phyloP scores from a whole-genome alignment of 208 protist species.

The Trypanosoma platydactyli region DNA sequence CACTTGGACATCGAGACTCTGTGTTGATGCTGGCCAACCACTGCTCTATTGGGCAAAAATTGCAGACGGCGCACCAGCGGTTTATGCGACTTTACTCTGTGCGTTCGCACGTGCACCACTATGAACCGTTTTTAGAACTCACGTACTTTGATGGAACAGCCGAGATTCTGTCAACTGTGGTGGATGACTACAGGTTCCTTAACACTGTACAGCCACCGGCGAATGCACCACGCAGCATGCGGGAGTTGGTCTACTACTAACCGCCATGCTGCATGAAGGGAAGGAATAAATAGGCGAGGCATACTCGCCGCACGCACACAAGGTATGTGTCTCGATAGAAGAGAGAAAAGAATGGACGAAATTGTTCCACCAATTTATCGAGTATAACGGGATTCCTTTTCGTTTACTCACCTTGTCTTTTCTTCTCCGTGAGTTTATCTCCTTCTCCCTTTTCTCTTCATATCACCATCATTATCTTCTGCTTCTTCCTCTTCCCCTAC shows the following conservation, averaged over 20 bases:
- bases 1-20: slow-evolving; percentile 88
- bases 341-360: too few species aligned
- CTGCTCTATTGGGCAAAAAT: slow-evolving; percentile 81
- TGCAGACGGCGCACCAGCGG: slow-evolving; percentile 70
- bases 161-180: slow-evolving; percentile 65
- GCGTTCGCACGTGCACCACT: slow-evolving; percentile 94
- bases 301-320: too few species aligned
- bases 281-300: too few species aligned
- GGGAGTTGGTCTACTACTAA: slow-evolving; percentile 81
- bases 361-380: too few species aligned
- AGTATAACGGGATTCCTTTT: too few species aligned
- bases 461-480: too few species aligned
- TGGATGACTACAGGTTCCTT: slow-evolving; percentile 88
- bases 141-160: slow-evolving; percentile 79
- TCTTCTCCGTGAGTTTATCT: neutral
- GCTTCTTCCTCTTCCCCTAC: too few species aligned
- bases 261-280: too few species aligned
- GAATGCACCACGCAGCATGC: slow-evolving; percentile 73
- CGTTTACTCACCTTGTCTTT: too few species aligned
- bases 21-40: slow-evolving; percentile 94
- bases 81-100: slow-evolving; percentile 93
- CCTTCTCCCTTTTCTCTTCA: too few species aligned
- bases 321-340: too few species aligned
- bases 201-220: slow-evolving; percentile 46
- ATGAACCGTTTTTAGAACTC: slow-evolving; percentile 85